phyloP scores from a whole-genome alignment of 441 rosid species.

The Adansonia grandidieri region DNA sequence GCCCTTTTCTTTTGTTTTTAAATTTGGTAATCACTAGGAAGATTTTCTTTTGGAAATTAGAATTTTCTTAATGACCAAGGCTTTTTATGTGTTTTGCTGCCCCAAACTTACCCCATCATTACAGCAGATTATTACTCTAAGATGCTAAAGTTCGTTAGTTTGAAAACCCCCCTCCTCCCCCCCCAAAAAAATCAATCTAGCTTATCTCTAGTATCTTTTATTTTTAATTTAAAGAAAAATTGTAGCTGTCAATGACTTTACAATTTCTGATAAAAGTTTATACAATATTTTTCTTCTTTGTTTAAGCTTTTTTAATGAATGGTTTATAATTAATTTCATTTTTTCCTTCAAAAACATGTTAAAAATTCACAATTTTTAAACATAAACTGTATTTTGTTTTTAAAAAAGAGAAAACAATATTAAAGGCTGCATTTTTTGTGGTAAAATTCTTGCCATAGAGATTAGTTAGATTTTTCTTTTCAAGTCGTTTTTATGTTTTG shows the following conservation, averaged over 20 bases:
- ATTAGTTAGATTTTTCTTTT: not conserved
- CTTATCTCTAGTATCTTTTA: not conserved
- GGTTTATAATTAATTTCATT: not conserved
- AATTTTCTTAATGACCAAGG: not conserved
- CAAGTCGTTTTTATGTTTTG: not conserved
- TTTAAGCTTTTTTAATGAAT: not conserved
- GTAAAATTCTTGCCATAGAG: not conserved
- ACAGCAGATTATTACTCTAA: not conserved
- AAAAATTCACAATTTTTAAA: not conserved
- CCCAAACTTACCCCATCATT: not conserved
- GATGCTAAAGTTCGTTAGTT: not conserved
- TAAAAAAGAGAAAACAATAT: not conserved
- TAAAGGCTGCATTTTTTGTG: not conserved
- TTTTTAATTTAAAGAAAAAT: not conserved
- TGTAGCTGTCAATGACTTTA: not conserved
- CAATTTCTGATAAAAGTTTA: not conserved
- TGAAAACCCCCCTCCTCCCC: too few relatives aligned
- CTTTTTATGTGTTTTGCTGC: not conserved
- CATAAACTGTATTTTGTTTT: not conserved
- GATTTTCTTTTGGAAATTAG: too few relatives aligned
- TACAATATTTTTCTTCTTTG: not conserved
- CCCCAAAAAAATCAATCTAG: not conserved
- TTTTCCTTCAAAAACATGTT: not conserved
- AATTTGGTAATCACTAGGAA: not conserved
- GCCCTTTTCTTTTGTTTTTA: too few relatives aligned